These are phyloP conservation scores for Ehretia macrophylla DNA, from an alignment of 257 asterid species.

Conservation along the genomic window DNA sequence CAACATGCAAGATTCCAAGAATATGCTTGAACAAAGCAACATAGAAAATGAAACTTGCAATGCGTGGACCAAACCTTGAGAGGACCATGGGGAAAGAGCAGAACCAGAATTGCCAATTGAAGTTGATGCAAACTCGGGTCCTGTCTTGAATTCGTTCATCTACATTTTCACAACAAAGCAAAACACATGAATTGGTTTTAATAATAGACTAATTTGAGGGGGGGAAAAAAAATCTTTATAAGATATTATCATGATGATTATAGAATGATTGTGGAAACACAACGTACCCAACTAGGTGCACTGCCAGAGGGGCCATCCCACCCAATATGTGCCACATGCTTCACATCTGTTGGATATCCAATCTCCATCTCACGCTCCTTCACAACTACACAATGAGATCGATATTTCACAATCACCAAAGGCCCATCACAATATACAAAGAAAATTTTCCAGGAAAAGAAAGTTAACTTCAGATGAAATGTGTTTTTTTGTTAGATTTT, in stretches of 20 bases:
- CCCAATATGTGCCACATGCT: conserved; percentile 90
- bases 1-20: neutral
- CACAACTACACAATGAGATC: conserved; percentile 38
- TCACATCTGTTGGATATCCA: conserved; percentile 81
- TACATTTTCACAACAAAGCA: conserved; percentile 8
- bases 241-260: neutral
- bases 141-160: conserved; percentile 65
- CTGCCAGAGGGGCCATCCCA: conserved; percentile 77
- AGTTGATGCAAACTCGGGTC: conserved; percentile 66
- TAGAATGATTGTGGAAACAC: neutral
- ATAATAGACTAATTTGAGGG: neutral
- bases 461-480: too few relatives aligned
- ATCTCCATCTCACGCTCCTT: conserved; percentile 84
- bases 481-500: too few relatives aligned
- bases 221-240: neutral
- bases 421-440: neutral
- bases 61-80: conserved; percentile 47
- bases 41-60: neutral
- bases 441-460: neutral
- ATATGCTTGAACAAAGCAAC: neutral
- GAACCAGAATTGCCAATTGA: conserved; percentile 60
- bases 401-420: conserved; percentile 3
- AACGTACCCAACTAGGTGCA: conserved; percentile 85
- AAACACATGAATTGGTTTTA: neutral
- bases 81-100: conserved; percentile 76